phyloP scores from a whole-genome alignment of 2,329 filamentous ascomycete genomes.

The Cercospora janseana region DNA sequence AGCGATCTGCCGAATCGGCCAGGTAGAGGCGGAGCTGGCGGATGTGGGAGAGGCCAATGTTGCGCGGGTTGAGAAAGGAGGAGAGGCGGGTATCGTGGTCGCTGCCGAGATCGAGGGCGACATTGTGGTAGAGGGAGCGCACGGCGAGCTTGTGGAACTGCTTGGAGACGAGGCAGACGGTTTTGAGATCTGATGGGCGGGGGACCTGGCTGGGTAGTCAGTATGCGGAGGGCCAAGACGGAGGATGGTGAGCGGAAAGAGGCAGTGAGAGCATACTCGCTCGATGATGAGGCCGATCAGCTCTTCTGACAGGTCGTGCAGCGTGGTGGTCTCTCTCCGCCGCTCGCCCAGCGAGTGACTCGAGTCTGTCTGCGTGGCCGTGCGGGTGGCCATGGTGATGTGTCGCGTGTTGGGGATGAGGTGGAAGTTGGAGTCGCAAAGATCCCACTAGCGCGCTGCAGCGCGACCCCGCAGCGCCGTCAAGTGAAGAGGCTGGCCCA shows the following conservation, averaged over 20 bases:
- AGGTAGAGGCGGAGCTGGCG: slow-evolving; percentile 49
- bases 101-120: slow-evolving; percentile 49
- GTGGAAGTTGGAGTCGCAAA: too few species aligned
- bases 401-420: neutral
- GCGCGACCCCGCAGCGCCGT: too few species aligned
- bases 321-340: slow-evolving; percentile 18
- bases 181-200: slow-evolving; percentile 50
- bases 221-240: neutral
- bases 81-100: slow-evolving; percentile 45
- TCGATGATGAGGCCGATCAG: slow-evolving; percentile 31
- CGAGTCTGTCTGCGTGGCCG: slow-evolving; percentile 24
- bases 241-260: neutral
- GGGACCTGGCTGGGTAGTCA: slow-evolving; percentile 37
- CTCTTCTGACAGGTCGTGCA: slow-evolving; percentile 29
- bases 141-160: slow-evolving; percentile 49
- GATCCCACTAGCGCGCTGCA: too few species aligned
- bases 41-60: slow-evolving; percentile 49
- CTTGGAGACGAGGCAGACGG: slow-evolving; percentile 48
- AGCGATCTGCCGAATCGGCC: slow-evolving; percentile 45
- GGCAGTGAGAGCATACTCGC: slow-evolving; percentile 20
- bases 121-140: slow-evolving; percentile 47
- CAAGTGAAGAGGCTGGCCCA: too few species aligned
- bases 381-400: slow-evolving; percentile 24
- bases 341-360: slow-evolving; percentile 1
- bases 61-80: slow-evolving; percentile 48